These are phyloP conservation scores for Acanthamoeba royreba DNA, from an alignment of 208 protist genomes.

Conservation along the genomic window DNA sequence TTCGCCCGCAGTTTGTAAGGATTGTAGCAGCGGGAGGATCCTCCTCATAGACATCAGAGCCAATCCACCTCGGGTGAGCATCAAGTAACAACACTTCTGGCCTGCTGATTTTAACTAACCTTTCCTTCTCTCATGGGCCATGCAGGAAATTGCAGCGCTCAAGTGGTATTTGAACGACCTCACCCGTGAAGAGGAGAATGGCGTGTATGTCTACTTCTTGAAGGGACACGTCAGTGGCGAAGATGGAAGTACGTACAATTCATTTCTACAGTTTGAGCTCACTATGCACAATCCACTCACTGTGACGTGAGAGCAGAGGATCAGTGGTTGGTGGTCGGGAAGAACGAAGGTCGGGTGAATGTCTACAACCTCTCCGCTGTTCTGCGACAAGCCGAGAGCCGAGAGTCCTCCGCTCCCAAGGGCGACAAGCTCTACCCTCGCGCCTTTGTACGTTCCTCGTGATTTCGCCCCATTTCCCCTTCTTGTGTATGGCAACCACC, in stretches of 20 bases:
- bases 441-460: background rate
- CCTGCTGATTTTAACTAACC: too few species aligned
- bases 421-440: background rate
- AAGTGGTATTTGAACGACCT: too few species aligned
- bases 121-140: too few species aligned
- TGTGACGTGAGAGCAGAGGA: background rate
- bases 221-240: background rate
- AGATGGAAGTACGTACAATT: background rate
- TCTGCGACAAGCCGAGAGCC: background rate
- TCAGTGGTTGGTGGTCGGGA: background rate
- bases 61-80: too few species aligned
- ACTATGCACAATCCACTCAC: too few species aligned
- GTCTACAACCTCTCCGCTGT: background rate
- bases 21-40: too few species aligned
- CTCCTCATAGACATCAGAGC: too few species aligned
- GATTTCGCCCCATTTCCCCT: background rate
- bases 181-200: too few species aligned
- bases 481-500: too few species aligned
- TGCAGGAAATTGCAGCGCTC: too few species aligned
- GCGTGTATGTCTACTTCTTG: too few species aligned
- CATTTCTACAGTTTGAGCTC: background rate
- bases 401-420: background rate
- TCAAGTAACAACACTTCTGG: too few species aligned
- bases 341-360: background rate
- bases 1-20: background rate